Percentiles rank a stretch among this genome's conserved stretches.
Evolutionary conservation across 2,329 filamentous ascomycete genomes (phyloP).

Genomic region (Neopestalotiopsis sp.): DNA sequence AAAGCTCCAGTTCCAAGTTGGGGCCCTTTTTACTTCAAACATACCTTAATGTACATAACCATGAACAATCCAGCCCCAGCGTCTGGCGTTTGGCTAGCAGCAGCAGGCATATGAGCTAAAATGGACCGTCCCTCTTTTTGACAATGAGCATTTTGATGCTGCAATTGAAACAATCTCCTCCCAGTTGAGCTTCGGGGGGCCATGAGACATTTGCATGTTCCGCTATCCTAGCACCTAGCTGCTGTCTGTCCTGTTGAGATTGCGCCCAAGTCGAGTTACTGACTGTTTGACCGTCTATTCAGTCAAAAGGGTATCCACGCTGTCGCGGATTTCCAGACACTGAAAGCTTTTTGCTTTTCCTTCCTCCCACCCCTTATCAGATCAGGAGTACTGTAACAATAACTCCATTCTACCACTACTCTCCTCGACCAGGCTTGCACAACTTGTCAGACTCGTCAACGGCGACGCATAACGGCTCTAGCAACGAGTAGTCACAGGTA

Average conservation of each 20-base stretch:
- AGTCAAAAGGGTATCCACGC: background rate
- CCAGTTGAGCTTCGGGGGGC: background rate
- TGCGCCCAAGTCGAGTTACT: background rate
- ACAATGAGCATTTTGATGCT: constrained; percentile 1
- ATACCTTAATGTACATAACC: constrained; percentile 3
- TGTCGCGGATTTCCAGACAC: background rate
- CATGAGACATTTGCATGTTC: background rate
- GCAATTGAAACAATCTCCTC: background rate
- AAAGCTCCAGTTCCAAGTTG: background rate
- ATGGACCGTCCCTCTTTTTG: background rate
- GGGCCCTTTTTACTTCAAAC: constrained; percentile 2
- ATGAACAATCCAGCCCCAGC: constrained; percentile 1
- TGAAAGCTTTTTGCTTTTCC: background rate
- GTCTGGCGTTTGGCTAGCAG: background rate
- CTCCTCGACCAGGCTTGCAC: too few species aligned
- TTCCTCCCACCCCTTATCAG: background rate
- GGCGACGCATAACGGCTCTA: background rate
- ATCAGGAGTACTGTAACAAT: background rate
- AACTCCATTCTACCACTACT: background rate
- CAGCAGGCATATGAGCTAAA: constrained; percentile 2
- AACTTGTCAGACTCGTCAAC: background rate
- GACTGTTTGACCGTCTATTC: background rate
- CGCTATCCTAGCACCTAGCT: background rate
- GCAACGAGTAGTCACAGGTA: background rate
- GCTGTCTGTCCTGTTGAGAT: background rate